Evolutionary conservation across 306 rosid genomes (phyloP), one percentile per base, ranked within the genome.

Genomic region (Gillenia trifoliata): DNA sequence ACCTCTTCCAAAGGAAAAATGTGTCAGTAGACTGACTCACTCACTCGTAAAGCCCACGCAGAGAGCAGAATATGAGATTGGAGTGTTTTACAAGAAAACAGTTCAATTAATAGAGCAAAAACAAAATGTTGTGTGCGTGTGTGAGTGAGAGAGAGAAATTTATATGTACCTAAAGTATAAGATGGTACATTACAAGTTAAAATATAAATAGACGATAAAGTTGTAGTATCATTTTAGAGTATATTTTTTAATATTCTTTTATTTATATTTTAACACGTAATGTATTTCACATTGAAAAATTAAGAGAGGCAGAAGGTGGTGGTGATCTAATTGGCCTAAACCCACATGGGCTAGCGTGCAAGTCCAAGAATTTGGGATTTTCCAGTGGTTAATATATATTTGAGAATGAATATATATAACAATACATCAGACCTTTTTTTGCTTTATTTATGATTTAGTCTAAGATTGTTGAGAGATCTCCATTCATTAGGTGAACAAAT

Each of bases 1-100:
- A 71, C 70, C 49, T 77, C 49, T 43, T 67, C 75, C 79, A 70
- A 73, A 77, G 84, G 62, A 36, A 60, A 22, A 23, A 52, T 26
- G 17, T 54, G 62, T n/a, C 41, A 36, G 41, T 36, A 36, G 11
- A 36, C 40, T 8, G 10, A 34, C 11, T 36, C 11, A 8, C 41
- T 36, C 40, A 7, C 40, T 34, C 41, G 74, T 70, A 70, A 70
- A 33, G 23, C 64, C 74, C 50, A 70, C 74, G 61, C 61, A 22
- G 61, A 22, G 23, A 10, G 2, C 3, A 55, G 23, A 55, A 8
- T 36, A 36, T 36, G 0, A 3, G 9, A 25, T n/a, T 55, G 61
- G 61, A 55, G 61, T 55, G 23, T 3, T 6, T 55, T 6, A 9
- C 29, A 55, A 55, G 29, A 11, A 25, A 55, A n/a, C 61, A 10